Evolutionary conservation across 495 filamentous ascomycete species (phyloP).

Genomic region (Aspergillus affinis): DNA sequence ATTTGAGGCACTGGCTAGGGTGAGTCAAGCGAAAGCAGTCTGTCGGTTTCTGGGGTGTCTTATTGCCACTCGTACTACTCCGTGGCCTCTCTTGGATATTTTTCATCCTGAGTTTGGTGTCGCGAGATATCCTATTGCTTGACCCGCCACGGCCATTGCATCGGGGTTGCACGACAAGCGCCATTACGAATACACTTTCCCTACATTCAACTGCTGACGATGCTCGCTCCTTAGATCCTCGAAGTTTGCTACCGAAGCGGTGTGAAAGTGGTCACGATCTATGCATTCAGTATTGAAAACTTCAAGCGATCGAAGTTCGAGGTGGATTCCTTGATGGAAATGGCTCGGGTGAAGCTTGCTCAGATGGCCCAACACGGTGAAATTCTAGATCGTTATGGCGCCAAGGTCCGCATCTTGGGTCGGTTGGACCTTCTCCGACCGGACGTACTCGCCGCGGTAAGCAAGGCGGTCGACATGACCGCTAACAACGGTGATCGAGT

Average conservation of each 20-base stretch:
- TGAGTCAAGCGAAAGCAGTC: conserved; percentile 33
- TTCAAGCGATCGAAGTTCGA: conserved; percentile 98
- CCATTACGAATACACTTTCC: background rate
- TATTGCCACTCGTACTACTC: background rate
- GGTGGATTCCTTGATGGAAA: conserved; percentile 95
- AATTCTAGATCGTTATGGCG: conserved; percentile 89
- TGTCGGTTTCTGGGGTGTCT: background rate
- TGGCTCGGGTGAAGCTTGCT: conserved; percentile 89
- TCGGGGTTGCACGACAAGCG: background rate
- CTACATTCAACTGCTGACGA: background rate
- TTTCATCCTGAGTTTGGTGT: background rate
- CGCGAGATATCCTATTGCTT: background rate
- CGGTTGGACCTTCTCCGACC: conserved; percentile 74
- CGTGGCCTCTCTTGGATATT: background rate
- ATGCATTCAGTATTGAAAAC: conserved; percentile 98
- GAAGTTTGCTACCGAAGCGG: conserved; percentile 98
- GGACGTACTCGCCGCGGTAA: conserved; percentile 85
- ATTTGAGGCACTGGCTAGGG: conserved; percentile 88
- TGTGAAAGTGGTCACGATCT: conserved; percentile 91
- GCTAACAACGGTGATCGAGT: conserved; percentile 77
- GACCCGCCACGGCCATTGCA: conserved; percentile 3
- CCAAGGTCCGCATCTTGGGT: conserved; percentile 78
- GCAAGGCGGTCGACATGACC: conserved; percentile 79
- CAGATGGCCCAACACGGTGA: conserved; percentile 93
- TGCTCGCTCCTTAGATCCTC: conserved; percentile 60